phyloP scores from a whole-genome alignment of 2,329 filamentous ascomycete genomes.

The Leptographium procerum region DNA sequence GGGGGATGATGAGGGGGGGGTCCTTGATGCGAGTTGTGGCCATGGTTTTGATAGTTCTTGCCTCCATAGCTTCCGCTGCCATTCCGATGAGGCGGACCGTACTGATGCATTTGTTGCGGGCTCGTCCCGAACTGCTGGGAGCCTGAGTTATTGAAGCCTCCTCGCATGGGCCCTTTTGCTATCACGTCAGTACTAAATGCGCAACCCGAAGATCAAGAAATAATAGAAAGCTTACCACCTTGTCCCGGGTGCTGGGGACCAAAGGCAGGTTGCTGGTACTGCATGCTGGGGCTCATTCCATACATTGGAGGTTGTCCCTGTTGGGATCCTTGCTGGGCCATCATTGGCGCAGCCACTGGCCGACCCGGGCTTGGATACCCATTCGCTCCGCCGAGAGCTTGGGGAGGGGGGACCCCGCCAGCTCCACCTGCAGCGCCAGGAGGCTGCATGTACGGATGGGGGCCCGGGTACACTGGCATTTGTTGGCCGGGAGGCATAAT shows the following conservation, averaged over 20 bases:
- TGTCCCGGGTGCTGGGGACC: conserved; percentile 52
- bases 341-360: conserved; percentile 63
- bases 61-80: conserved; percentile 39
- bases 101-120: conserved; percentile 54
- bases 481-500: conserved; percentile 59
- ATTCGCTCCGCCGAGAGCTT: conserved; percentile 52
- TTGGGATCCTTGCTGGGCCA: conserved; percentile 90
- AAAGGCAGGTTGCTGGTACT: conserved; percentile 65
- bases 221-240: conserved; percentile 48
- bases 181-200: conserved; percentile 2
- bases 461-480: conserved; percentile 70
- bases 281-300: conserved; percentile 64
- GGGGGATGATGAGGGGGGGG: conserved; percentile 21
- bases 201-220: background rate
- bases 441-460: conserved; percentile 53
- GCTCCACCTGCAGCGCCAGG: conserved; percentile 21
- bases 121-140: conserved; percentile 55
- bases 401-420: conserved; percentile 28
- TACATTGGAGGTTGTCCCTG: conserved; percentile 69
- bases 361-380: conserved; percentile 85
- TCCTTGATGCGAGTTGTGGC: conserved; percentile 13
- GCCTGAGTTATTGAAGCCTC: conserved; percentile 46
- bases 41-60: conserved; percentile 37
- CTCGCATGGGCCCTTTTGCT: conserved; percentile 42
- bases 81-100: conserved; percentile 47